These are phyloP conservation scores for Malus asiatica DNA, from an alignment of 306 rosid genomes.

Conservation along the genomic window DNA sequence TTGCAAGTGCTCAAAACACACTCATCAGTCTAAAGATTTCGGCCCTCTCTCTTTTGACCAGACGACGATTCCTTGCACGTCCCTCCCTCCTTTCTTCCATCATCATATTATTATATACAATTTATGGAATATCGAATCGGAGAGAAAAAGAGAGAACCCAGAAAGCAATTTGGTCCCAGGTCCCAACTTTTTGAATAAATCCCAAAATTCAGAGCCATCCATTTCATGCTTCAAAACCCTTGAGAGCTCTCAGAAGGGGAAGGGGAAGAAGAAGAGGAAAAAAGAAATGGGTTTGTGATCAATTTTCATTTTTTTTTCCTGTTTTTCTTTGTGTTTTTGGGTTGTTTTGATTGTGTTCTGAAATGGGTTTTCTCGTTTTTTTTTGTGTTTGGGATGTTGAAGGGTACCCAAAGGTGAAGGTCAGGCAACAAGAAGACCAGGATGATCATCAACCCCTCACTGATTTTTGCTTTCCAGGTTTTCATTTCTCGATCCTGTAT, in stretches of 20 bases:
- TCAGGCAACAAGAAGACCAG: conserved; percentile 17
- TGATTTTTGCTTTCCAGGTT: conserved; percentile 25
- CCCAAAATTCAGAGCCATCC: not conserved
- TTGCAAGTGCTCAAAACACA: not conserved
- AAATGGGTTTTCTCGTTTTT: not conserved
- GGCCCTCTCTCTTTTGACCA: not conserved
- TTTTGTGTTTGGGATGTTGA: not conserved
- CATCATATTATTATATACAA: not conserved
- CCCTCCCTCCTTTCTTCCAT: not conserved
- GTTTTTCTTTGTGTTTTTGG: not conserved
- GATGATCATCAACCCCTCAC: conserved; percentile 13
- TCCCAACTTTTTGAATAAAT: not conserved
- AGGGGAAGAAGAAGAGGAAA: not conserved
- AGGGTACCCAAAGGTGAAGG: conserved; percentile 29
- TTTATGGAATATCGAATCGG: not conserved
- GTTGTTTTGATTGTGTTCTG: not conserved
- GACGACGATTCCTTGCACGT: not conserved
- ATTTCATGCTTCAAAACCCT: not conserved
- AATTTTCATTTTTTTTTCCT: not conserved
- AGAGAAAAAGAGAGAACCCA: not conserved
- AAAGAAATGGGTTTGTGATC: conserved; percentile 18
- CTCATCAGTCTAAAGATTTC: not conserved
- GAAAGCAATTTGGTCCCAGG: not conserved
- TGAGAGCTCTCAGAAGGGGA: not conserved
- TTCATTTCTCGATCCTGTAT: not conserved